Conservation (phyloP, 306 rosid genomes). For the Begonia fuchsioides region DNA sequence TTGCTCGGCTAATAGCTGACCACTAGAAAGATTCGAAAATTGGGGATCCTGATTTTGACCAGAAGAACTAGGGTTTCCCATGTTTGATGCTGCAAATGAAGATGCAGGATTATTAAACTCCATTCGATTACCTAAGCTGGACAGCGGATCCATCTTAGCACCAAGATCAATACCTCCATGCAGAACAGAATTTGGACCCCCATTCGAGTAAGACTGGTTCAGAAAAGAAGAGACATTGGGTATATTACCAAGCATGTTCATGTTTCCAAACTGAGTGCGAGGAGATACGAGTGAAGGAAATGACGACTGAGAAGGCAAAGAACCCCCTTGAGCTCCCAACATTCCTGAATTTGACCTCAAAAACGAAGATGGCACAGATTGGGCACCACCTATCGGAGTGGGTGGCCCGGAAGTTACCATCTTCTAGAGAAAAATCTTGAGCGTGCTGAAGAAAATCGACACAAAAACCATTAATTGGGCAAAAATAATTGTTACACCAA, state of each 20-base stretch:
- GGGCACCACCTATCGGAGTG: constrained; percentile 72
- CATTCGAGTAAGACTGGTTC: constrained; percentile 67
- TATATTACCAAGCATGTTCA: constrained; percentile 73
- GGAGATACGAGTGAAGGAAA: constrained; percentile 68
- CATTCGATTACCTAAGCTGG: constrained; percentile 63
- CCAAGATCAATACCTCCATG: constrained; percentile 60
- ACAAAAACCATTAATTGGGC: constrained; percentile 26
- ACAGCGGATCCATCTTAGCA: constrained; percentile 61
- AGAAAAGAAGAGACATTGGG: constrained; percentile 68
- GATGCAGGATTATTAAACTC: constrained; percentile 45
- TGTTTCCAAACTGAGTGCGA: constrained; percentile 50
- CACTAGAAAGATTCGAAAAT: constrained; percentile 53
- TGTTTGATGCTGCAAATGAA: constrained; percentile 44
- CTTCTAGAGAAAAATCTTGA: constrained; percentile 8
- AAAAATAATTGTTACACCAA: constrained; percentile 30
- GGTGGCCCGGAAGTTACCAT: constrained; percentile 95
- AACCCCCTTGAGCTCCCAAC: constrained; percentile 78
- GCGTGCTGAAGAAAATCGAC: constrained; percentile 17
- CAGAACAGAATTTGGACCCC: constrained; percentile 60
- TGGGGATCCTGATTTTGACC: constrained; percentile 79
- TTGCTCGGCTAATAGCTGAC: constrained; percentile 62
- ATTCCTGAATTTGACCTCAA: constrained; percentile 81
- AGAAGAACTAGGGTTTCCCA: constrained; percentile 49
- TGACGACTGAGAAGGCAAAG: constrained; percentile 50
- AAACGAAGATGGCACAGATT: constrained; percentile 69